These are phyloP conservation scores for Tetratostichococcus sp. DNA, from an alignment of 139 green algal species.

Conservation along the genomic window DNA sequence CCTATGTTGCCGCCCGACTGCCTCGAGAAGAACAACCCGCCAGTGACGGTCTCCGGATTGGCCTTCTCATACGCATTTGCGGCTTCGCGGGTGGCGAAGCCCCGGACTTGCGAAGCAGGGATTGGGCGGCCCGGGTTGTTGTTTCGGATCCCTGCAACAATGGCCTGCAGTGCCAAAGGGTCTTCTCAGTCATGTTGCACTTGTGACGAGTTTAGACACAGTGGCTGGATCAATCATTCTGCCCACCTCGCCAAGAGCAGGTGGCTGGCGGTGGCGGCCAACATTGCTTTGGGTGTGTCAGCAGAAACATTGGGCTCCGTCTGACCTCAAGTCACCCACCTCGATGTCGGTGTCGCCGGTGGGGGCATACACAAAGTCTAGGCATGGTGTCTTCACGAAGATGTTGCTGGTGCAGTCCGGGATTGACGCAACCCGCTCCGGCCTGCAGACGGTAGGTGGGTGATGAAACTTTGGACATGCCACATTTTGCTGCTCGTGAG, in stretches of 20 bases:
- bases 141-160: conserved; percentile 4
- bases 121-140: conserved; percentile 11
- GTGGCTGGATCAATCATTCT: too few species aligned
- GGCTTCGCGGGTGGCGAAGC: conserved; percentile 8
- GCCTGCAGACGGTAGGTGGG: not conserved
- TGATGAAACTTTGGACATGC: too few species aligned
- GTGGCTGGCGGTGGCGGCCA: too few species aligned
- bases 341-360: conserved; percentile 12
- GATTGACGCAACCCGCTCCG: conserved; percentile 12
- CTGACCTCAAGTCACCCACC: too few species aligned
- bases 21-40: conserved; percentile 37
- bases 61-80: conserved; percentile 54
- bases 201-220: too few species aligned
- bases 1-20: conserved; percentile 9
- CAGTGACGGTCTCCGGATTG: conserved; percentile 44
- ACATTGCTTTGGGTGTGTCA: too few species aligned
- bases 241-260: too few species aligned
- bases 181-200: too few species aligned
- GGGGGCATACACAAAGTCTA: conserved; percentile 36
- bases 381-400: conserved; percentile 30
- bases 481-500: conserved; percentile 3
- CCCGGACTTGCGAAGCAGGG: not conserved
- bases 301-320: too few species aligned
- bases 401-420: conserved; percentile 36
- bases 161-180: not conserved